Conservation (phyloP, 768 basidiomycete species). For the Agrocybe chaxingu region DNA sequence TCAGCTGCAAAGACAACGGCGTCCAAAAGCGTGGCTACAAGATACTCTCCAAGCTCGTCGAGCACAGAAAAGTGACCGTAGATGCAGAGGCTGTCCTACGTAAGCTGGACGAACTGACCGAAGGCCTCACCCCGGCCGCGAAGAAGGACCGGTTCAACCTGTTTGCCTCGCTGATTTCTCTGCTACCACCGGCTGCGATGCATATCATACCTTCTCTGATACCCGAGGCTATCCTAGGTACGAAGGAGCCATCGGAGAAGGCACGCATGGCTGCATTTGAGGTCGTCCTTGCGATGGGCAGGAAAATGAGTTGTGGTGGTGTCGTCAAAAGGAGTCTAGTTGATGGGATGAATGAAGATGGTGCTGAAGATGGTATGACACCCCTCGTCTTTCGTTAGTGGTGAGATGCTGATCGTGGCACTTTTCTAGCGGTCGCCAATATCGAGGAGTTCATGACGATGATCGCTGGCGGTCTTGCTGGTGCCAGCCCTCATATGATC, state of each 20-base stretch:
- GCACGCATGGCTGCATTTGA: conserved; percentile 89
- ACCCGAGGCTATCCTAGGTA: conserved; percentile 91
- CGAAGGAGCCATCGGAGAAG: conserved; percentile 90
- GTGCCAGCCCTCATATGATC: conserved; percentile 95
- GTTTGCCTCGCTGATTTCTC: conserved; percentile 63
- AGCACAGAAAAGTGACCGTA: conserved; percentile 51
- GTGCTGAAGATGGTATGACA: conserved; percentile 40
- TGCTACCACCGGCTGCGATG: conserved; percentile 65
- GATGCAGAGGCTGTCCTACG: conserved; percentile 60
- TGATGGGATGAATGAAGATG: conserved; percentile 81
- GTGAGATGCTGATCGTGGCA: conserved; percentile 1
- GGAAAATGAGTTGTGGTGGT: conserved; percentile 87
- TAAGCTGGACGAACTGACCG: conserved; percentile 60
- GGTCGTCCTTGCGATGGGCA: conserved; percentile 85
- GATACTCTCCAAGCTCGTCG: conserved; percentile 72
- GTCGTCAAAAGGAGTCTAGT: conserved; percentile 72
- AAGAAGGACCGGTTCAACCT: conserved; percentile 90
- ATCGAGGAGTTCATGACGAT: conserved; percentile 95
- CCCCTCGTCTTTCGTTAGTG: not conserved
- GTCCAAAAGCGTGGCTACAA: conserved; percentile 97
- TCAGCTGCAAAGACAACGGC: conserved; percentile 77
- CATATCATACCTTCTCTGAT: conserved; percentile 87
- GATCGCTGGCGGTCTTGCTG: conserved; percentile 92
- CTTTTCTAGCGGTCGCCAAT: conserved; percentile 53
- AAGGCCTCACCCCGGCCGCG: conserved; percentile 74